Evolutionary conservation across 108 stramenopile genomes (phyloP).

Genomic region (Skeletonema grethae): DNA sequence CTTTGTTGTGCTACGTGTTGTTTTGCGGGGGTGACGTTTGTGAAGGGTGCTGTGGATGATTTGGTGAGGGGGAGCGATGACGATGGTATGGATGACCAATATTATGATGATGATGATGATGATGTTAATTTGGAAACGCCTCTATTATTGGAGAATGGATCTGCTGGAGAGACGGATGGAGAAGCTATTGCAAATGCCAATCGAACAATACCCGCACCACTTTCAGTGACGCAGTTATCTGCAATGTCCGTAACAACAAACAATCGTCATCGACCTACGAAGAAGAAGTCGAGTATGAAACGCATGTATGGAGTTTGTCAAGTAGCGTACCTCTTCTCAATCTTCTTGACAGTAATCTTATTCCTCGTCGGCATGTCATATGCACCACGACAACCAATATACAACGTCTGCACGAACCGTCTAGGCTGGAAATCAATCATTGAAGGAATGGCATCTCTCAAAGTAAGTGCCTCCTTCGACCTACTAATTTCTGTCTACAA

Average conservation of each 20-base stretch:
- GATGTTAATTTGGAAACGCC: constrained; percentile 37
- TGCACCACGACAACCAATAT: constrained; percentile 71
- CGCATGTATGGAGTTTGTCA: constrained; percentile 53
- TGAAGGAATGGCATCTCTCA: constrained; percentile 66
- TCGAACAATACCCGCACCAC: constrained; percentile 2
- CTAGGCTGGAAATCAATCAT: constrained; percentile 83
- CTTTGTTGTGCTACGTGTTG: constrained; percentile 63
- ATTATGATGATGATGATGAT: constrained; percentile 19
- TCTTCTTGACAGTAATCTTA: constrained; percentile 43
- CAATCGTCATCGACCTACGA: constrained; percentile 18
- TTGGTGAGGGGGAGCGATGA: constrained; percentile 42
- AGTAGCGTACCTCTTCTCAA: constrained; percentile 49
- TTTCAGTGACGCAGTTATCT: constrained; percentile 20
- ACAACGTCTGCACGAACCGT: constrained; percentile 85
- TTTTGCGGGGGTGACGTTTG: constrained; percentile 42
- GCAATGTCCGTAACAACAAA: constrained; percentile 14
- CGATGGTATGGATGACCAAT: constrained; percentile 13
- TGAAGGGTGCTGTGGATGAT: constrained; percentile 74
- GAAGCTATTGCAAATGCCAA: constrained; percentile 32
- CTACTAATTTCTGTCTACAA: constrained; percentile 80
- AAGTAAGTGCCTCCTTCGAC: constrained; percentile 80
- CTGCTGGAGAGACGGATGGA: constrained; percentile 31
- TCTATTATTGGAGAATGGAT: constrained; percentile 20
- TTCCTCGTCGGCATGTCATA: constrained; percentile 52
- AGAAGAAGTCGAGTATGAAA: constrained; percentile 8